Base-by-base conservation (phyloP, 1,139 yeast genomes). In the Blastobotrys capitulatus region DNA sequence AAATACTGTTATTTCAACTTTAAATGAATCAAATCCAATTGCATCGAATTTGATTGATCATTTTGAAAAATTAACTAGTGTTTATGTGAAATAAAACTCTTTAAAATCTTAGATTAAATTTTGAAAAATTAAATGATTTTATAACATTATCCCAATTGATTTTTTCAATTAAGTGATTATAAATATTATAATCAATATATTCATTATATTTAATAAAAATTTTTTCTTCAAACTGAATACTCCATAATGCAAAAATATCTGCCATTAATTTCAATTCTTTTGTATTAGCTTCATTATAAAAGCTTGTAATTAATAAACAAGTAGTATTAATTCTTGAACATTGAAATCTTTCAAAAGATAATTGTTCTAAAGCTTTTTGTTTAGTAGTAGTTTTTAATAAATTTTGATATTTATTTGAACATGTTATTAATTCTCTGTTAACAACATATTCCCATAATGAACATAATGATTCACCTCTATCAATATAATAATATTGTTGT, bases 161-260 rank as follows among this genome's bases (percentile, higher is more conserved):
- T 19, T 2, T 38, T 16, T 38, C 18, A 38, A 13, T 16, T 22
- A 22, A 37, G 4, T 38, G 20, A 13, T 15, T 18, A 22, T 22
- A 22, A 22, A 22, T 22, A 22, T 22, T 7, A 22, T 5, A 22
- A 5, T 22, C 25, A 22, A 22, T 22, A 22, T n/a, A n/a, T n/a
- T n/a, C n/a, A n/a, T 22, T 7, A 22, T 22, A 5, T 22, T 22
- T 22, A 5, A 22, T 5, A 22, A 22, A 22, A 22, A 7, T 22
- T 22, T 22, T 22, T 22, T 22, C 25, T 22, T 45, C 32, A 4
- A 12, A 29, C 63, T 88, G 94, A 57, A 88, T 78, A 54, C 85
- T 78, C 62, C 85, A 75, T 45, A 87, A 71, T 1, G 89, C 84
- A 66, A 83, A 86, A 54, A 86, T 68, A 59, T 69, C 70, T 44